A percentile compares a stretch with the other conserved stretches of the same genome.
Conservation (phyloP, 345 rosid genomes). For the Hypericum perforatum region DNA sequence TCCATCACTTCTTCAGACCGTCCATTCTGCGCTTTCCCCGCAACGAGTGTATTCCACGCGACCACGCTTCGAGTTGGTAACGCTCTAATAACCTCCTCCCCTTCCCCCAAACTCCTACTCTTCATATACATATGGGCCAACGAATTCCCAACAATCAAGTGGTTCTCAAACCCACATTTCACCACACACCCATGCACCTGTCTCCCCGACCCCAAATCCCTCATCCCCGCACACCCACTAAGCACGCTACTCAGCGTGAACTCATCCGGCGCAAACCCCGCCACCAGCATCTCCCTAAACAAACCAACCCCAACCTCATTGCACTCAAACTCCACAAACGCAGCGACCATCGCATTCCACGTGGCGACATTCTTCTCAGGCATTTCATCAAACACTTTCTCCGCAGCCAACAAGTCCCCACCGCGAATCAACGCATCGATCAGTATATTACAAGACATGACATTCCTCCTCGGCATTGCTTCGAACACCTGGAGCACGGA, state of each 20-base stretch:
- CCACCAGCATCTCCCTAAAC: conserved; percentile 40
- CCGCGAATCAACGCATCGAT: conserved; percentile 34
- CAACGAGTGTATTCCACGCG: conserved; percentile 68
- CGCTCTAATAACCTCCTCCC: conserved; percentile 41
- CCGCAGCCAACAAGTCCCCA: conserved; percentile 43
- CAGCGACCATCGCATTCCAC: conserved; percentile 63
- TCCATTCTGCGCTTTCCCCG: conserved; percentile 60
- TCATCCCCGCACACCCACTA: conserved; percentile 54
- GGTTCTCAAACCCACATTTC: conserved; percentile 41
- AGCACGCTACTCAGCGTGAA: conserved; percentile 57
- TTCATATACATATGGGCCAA: conserved; percentile 78
- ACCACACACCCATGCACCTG: conserved; percentile 46
- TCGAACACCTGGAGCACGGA: conserved; percentile 36
- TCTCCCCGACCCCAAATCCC: conserved; percentile 30
- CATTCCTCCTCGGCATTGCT: conserved; percentile 39
- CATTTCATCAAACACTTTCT: conserved; percentile 60
- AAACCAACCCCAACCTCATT: conserved; percentile 50
- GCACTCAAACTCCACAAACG: conserved; percentile 39
- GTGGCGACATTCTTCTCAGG: conserved; percentile 47
- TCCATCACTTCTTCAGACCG: conserved; percentile 37
- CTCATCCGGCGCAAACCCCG: conserved; percentile 47
- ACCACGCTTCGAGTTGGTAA: conserved; percentile 40
- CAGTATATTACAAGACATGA: conserved; percentile 72
- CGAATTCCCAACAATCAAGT: conserved; percentile 50
- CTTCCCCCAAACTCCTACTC: conserved; percentile 44